Evolutionary conservation across 2,329 filamentous ascomycete genomes (phyloP).

Genomic region (Colletotrichum falcatum): DNA sequence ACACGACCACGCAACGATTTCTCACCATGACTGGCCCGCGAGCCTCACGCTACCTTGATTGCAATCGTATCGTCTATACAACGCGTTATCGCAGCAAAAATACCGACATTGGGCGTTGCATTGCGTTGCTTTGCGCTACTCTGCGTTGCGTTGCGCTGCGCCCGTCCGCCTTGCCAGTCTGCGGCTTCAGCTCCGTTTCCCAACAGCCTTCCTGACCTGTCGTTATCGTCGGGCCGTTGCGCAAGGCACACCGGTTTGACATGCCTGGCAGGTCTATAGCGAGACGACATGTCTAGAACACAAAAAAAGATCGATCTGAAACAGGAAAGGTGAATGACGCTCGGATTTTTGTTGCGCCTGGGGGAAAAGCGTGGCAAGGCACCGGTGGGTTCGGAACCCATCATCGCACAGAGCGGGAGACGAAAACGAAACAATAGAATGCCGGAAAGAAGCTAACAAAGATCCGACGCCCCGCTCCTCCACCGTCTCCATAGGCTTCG

Average conservation of each 20-base stretch:
- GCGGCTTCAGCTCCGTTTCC: neutral
- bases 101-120: neutral
- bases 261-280: neutral
- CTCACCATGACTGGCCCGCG: neutral
- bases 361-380: neutral
- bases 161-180: neutral
- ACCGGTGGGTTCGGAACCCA: neutral
- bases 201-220: neutral
- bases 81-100: neutral
- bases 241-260: neutral
- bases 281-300: constrained; percentile 4
- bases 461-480: neutral
- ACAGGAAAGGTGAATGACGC: neutral
- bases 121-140: neutral
- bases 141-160: neutral
- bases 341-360: constrained; percentile 2
- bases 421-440: constrained; percentile 8
- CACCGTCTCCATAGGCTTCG: neutral
- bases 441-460: neutral
- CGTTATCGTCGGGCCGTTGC: constrained; percentile 15
- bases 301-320: neutral
- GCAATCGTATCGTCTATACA: neutral
- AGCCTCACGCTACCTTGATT: neutral
- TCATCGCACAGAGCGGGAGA: constrained; percentile 2
- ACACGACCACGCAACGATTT: neutral